Percentiles rank a stretch among this genome's conserved stretches.
Evolutionary conservation across 306 rosid species (phyloP).

Genomic region (Casuarina glauca): DNA sequence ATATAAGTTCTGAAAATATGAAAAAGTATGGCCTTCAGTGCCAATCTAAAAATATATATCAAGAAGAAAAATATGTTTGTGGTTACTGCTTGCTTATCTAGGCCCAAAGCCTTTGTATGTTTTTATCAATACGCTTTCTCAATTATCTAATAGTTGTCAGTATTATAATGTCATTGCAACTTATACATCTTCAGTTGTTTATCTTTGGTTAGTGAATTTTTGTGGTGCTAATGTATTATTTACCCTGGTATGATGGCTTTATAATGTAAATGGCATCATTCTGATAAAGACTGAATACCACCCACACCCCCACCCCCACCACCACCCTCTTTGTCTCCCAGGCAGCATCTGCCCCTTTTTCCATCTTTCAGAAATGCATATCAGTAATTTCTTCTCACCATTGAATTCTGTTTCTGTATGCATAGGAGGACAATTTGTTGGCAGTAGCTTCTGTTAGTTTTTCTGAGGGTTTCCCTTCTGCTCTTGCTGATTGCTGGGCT

Average conservation of each 20-base stretch:
- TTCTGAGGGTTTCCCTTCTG: slow-evolving; percentile 57
- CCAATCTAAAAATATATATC: not conserved
- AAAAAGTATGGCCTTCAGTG: not conserved
- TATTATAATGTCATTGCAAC: not conserved
- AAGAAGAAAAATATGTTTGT: not conserved
- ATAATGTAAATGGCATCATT: not conserved
- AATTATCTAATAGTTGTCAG: not conserved
- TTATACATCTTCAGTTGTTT: not conserved
- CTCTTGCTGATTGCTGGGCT: slow-evolving; percentile 71
- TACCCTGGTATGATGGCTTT: not conserved
- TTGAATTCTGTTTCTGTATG: slow-evolving; percentile 17
- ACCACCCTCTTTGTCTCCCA: no score
- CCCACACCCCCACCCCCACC: not conserved
- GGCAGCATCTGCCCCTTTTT: not conserved
- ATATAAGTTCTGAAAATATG: not conserved
- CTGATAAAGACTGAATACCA: not conserved
- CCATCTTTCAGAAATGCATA: not conserved
- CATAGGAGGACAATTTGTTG: slow-evolving; percentile 70
- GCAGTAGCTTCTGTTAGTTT: slow-evolving; percentile 75
- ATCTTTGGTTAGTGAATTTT: not conserved
- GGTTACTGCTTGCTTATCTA: not conserved
- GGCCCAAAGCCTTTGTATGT: not conserved
- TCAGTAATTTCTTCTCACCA: slow-evolving; percentile 16
- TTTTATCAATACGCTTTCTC: not conserved
- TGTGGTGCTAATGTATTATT: not conserved